Conservation (phyloP, 192 early-diverging fungal species). For the Coemansia sp. region DNA sequence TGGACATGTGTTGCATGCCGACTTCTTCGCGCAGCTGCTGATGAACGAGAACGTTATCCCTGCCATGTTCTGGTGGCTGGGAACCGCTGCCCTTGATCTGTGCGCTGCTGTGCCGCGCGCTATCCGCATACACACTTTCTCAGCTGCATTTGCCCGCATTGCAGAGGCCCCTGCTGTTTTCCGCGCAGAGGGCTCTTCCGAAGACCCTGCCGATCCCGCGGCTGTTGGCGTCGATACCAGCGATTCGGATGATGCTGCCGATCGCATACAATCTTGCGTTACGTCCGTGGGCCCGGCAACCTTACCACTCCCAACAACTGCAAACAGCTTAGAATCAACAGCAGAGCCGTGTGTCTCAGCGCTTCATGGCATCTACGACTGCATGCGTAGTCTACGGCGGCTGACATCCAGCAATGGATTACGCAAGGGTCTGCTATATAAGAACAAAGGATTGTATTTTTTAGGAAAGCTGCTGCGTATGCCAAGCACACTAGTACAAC, state of each 20-base stretch:
- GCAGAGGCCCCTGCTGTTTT: no score
- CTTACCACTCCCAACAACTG: background rate
- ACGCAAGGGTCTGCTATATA: slow-evolving; percentile 49
- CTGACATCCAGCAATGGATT: slow-evolving; percentile 48
- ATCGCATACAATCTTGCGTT: background rate
- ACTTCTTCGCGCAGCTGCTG: slow-evolving; percentile 47
- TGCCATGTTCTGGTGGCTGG: slow-evolving; percentile 53
- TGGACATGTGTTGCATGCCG: slow-evolving; percentile 47
- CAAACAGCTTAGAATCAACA: background rate
- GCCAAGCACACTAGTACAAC: slow-evolving; percentile 12
- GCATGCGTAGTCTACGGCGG: slow-evolving; percentile 35
- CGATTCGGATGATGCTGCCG: background rate
- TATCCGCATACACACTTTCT: slow-evolving; percentile 29
- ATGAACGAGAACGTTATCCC: slow-evolving; percentile 53
- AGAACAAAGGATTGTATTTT: slow-evolving; percentile 49
- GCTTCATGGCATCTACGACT: slow-evolving; percentile 21
- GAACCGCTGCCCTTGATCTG: slow-evolving; percentile 32
- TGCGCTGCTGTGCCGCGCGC: slow-evolving; percentile 16
- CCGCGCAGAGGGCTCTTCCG: no score
- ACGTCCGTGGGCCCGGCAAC: slow-evolving; percentile 5
- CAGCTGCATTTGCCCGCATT: slow-evolving; percentile 2
- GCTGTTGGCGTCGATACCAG: background rate
- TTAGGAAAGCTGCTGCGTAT: slow-evolving; percentile 19
- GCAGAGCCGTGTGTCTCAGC: slow-evolving; percentile 19
- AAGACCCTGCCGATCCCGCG: background rate